Conservation (phyloP, 2,329 filamentous ascomycete genomes). For the Colletotrichum sp. region DNA sequence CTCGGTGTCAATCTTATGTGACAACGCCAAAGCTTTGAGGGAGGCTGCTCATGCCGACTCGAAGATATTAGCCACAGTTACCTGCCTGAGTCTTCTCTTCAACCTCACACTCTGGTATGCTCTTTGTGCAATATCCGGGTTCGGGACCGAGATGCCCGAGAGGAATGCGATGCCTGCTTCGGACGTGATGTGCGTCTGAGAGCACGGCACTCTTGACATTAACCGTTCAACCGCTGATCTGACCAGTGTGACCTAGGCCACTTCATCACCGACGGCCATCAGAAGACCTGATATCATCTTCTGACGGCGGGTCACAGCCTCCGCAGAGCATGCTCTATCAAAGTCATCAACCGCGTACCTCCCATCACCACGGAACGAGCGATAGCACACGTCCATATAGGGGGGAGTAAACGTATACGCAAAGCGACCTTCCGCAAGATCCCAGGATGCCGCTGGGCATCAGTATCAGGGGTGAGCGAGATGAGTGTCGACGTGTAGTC, state of each 20-base stretch:
- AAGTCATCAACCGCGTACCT: not conserved
- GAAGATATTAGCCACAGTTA: not conserved
- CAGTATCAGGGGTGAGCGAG: not conserved
- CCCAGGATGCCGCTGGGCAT: not conserved
- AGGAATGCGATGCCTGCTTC: not conserved
- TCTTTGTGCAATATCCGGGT: not conserved
- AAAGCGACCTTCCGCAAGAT: not conserved
- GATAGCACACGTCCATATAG: not conserved
- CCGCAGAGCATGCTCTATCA: not conserved
- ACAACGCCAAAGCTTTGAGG: not conserved
- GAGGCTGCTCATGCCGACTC: accelerated
- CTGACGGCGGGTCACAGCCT: not conserved
- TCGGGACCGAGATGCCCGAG: not conserved
- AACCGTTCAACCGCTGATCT: not conserved
- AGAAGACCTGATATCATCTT: not conserved
- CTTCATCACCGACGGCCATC: not conserved
- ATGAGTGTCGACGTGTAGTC: not conserved
- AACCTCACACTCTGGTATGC: not conserved
- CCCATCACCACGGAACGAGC: not conserved
- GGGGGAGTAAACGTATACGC: not conserved
- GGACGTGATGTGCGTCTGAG: not conserved
- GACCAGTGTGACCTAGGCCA: not conserved
- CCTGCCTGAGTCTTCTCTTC: not conserved
- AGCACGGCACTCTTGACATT: not conserved
- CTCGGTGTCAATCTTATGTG: not conserved